Conservation (phyloP, 257 asterid genomes). For the Scutellaria galericulata region DNA sequence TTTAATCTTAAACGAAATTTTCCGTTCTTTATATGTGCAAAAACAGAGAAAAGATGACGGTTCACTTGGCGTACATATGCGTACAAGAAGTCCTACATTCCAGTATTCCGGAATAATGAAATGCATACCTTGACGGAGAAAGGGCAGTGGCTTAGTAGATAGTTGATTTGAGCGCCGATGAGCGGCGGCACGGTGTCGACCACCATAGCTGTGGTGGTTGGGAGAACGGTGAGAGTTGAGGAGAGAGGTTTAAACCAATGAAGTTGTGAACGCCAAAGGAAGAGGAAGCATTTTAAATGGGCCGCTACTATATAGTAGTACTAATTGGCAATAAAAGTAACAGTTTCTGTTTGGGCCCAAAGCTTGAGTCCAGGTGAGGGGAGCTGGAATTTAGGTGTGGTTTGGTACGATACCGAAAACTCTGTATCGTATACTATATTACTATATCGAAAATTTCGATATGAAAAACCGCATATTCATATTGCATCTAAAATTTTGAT, state of each 20-base stretch:
- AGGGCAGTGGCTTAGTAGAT: constrained; percentile 67
- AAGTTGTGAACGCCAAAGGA: not conserved
- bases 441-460: no score
- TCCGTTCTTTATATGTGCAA: not conserved
- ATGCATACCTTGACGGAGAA: constrained; percentile 73
- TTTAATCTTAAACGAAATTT: not conserved
- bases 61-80: not conserved
- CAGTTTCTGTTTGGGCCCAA: no score
- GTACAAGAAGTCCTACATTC: not conserved
- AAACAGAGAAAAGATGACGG: constrained; percentile 2
- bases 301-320: not conserved
- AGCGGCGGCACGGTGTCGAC: constrained; percentile 81
- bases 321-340: no score
- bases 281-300: constrained; percentile 8
- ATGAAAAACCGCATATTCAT: no score
- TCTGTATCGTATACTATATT: no score
- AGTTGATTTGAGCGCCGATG: constrained; percentile 77
- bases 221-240: not conserved
- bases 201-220: constrained; percentile 57
- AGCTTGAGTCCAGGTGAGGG: no score
- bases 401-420: no score
- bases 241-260: not conserved
- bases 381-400: no score
- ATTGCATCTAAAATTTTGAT: no score
- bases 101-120: not conserved